phyloP scores from a whole-genome alignment of 73 alveolate species.

The Paramecium octaurelia region DNA sequence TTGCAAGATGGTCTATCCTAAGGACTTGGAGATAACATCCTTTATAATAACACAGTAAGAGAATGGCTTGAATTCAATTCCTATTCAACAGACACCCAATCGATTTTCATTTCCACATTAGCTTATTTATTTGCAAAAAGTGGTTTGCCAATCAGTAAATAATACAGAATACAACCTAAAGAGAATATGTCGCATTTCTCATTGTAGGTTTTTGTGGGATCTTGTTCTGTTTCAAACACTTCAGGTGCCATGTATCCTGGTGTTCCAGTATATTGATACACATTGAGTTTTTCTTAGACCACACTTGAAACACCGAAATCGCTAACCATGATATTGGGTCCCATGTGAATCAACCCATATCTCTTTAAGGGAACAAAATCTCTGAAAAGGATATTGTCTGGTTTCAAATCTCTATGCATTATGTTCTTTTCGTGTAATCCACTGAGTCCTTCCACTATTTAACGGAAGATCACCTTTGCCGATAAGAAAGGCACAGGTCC shows the following conservation, averaged over 20 bases:
- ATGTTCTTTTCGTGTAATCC: slow-evolving; percentile 39
- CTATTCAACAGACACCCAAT: slow-evolving; percentile 5
- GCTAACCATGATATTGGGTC: slow-evolving; percentile 10
- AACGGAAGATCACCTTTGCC: slow-evolving; percentile 44
- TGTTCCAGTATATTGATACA: slow-evolving; percentile 51
- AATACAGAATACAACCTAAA: slow-evolving; percentile 57
- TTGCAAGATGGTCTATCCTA: slow-evolving; percentile 36
- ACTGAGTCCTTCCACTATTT: slow-evolving; percentile 47
- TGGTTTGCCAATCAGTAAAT: slow-evolving; percentile 56
- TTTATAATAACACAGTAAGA: slow-evolving; percentile 2
- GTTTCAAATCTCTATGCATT: slow-evolving; percentile 65
- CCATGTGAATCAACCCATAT: slow-evolving; percentile 4
- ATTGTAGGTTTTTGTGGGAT: not conserved
- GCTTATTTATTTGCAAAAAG: not conserved
- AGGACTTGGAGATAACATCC: slow-evolving; percentile 14
- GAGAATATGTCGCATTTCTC: slow-evolving; percentile 63
- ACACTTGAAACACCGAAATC: slow-evolving; percentile 32
- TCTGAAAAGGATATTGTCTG: slow-evolving; percentile 51
- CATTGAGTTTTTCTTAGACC: not conserved
- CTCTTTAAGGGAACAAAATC: slow-evolving; percentile 25
- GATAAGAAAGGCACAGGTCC: slow-evolving; percentile 41
- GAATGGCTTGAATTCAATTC: slow-evolving; percentile 41
- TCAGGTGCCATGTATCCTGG: slow-evolving; percentile 71
- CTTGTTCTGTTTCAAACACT: slow-evolving; percentile 54
- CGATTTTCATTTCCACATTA: slow-evolving; percentile 21